Evolutionary conservation across 768 basidiomycete species (phyloP).

Genomic region (Podaxis sp.): DNA sequence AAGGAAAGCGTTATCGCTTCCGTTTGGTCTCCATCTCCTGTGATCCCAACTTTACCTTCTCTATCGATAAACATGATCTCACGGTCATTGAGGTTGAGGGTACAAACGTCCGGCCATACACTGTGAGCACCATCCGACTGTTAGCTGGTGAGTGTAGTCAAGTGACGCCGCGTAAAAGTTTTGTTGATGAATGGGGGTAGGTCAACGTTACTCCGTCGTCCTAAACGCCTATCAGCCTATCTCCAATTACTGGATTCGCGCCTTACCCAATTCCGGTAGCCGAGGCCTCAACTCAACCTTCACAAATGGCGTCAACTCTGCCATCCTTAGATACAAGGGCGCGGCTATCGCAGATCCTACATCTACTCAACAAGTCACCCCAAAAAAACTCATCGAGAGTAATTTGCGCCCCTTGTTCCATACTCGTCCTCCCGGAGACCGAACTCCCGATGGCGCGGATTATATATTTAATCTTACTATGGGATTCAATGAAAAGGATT

Average conservation of each 20-base stretch:
- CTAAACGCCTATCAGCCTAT: constrained; percentile 36
- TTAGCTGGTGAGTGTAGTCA: constrained; percentile 31
- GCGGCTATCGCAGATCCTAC: constrained; percentile 40
- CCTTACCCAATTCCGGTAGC: constrained; percentile 23
- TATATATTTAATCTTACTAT: constrained; percentile 18
- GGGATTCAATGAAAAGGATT: constrained; percentile 12
- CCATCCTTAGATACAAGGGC: constrained; percentile 43
- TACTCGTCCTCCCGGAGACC: constrained; percentile 19
- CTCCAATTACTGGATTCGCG: constrained; percentile 53
- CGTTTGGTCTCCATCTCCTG: constrained; percentile 44
- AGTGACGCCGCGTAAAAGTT: constrained; percentile 23
- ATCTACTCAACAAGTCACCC: constrained; percentile 13
- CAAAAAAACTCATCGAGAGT: constrained; percentile 21
- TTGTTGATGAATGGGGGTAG: constrained; percentile 28
- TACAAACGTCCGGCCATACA: constrained; percentile 19
- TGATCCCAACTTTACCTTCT: constrained; percentile 36
- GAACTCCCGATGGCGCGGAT: constrained; percentile 18
- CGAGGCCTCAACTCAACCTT: constrained; percentile 19
- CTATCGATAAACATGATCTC: constrained; percentile 33
- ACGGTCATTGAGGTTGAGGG: constrained; percentile 38
- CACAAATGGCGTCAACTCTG: constrained; percentile 34
- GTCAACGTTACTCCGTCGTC: constrained; percentile 35
- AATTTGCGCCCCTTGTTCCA: constrained; percentile 17
- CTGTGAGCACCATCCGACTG: constrained; percentile 37
- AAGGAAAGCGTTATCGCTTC: constrained; percentile 44